Evolutionary conservation across 2,329 filamentous ascomycete genomes (phyloP), one percentile per base, ranked within the genome.

Genomic region (Aspergillus sp.): DNA sequence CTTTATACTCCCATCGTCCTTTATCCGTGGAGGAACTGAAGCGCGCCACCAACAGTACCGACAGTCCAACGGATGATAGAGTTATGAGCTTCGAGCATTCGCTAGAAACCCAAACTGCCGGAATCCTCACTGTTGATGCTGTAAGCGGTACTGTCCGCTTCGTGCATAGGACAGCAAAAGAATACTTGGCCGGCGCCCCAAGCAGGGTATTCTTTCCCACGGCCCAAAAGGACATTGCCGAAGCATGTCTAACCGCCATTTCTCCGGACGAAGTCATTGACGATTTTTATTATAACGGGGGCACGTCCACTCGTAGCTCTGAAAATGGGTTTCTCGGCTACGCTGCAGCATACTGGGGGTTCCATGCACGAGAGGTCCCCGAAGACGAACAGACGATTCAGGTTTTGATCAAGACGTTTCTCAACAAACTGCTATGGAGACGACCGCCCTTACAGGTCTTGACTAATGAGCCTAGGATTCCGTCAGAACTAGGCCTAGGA

Each of bases 391-490:
- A 65, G 24, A 68, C 69, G 0, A 67, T 59, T 3, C 68, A 71
- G 34, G 69, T 73, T 0, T 52, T 73, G 1, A 68, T 69, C 15
- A 58, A 57, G n/a, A 60, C 70, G 0, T 73, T 72, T n/a, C 57
- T 73, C 8, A 73, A 73, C 30, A 73, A 73, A 32, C 57, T 73
- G 6, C 55, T 53, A 2, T 73, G 70, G 70, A 62, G 69, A 53
- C 57, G 66, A 0, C 70, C 70, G 15, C 67, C 67, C 1, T n/a
- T 59, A 12, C 61, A 58, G 9, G 58, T 62, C 7, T 17, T 49
- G 3, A 45, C 43, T 1, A 56, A 53, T 8, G 48, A 48, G 8
- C 56, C 43, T 5, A 55, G 47, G 4, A 62, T 69, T 3, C 68
- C 68, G 0, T 50, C 52, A 1, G 49, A 65, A 12, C 48, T 71